Evolutionary conservation across 2,329 filamentous ascomycete species (phyloP).

Genomic region (Zopfia rhizophila): DNA sequence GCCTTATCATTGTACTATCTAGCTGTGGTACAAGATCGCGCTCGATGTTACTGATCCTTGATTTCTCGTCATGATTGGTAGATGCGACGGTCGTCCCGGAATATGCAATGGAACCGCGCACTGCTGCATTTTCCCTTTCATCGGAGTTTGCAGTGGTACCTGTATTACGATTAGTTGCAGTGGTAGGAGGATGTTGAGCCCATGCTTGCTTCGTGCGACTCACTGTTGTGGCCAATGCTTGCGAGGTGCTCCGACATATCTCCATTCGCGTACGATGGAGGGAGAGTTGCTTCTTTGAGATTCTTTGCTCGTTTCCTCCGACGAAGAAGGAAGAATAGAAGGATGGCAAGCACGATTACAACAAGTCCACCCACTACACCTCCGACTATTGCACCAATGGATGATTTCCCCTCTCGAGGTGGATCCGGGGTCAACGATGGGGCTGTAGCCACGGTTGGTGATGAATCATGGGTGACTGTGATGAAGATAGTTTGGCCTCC

Average conservation of each 20-base stretch:
- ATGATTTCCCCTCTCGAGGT: slow-evolving; percentile 1
- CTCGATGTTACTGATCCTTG: slow-evolving; percentile 1
- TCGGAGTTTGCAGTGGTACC: slow-evolving; percentile 7
- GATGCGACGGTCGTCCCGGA: neutral
- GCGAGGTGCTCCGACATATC: slow-evolving; percentile 39
- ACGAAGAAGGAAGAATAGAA: slow-evolving; percentile 24
- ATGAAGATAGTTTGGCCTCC: slow-evolving; percentile 20
- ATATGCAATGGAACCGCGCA: too few species aligned
- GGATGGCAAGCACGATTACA: slow-evolving; percentile 15
- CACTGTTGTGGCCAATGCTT: too few species aligned
- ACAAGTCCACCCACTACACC: slow-evolving; percentile 32
- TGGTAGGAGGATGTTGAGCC: neutral
- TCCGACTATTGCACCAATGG: slow-evolving; percentile 34
- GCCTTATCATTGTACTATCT: slow-evolving; percentile 23
- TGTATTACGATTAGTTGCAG: slow-evolving; percentile 22
- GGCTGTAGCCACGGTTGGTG: too few species aligned
- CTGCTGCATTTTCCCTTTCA: too few species aligned
- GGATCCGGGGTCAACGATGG: neutral
- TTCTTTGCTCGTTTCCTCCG: slow-evolving; percentile 27
- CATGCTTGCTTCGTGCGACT: slow-evolving; percentile 17
- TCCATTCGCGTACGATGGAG: slow-evolving; percentile 31
- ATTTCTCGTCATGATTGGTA: slow-evolving; percentile 12
- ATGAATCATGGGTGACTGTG: slow-evolving; percentile 14
- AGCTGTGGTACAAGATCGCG: slow-evolving; percentile 24
- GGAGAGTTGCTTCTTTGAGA: slow-evolving; percentile 33